Conservation (phyloP, 306 rosid species). For the Myrica gale region DNA sequence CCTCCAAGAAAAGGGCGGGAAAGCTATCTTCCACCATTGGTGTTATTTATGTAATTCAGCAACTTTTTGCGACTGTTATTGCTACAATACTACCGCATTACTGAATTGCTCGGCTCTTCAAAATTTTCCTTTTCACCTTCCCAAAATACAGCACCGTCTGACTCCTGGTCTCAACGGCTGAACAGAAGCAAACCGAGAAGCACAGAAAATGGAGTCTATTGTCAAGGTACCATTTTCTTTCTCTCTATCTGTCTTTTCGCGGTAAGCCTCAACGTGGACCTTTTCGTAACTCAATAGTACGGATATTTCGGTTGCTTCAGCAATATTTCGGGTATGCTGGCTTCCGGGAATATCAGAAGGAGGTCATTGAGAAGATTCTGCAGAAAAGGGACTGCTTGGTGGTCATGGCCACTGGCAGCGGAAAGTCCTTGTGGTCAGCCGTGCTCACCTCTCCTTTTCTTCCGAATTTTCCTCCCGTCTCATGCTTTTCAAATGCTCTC, state of each 20-base stretch:
- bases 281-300: not conserved
- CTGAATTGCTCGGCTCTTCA: not conserved
- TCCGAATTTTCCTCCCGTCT: not conserved
- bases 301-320: conserved; percentile 34
- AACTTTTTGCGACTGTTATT: not conserved
- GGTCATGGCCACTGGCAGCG: conserved; percentile 96
- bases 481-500: not conserved
- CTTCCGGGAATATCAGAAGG: conserved; percentile 71
- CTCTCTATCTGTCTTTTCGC: not conserved
- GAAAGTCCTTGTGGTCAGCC: conserved; percentile 79
- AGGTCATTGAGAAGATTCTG: conserved; percentile 59
- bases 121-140: not conserved
- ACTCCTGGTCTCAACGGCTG: not conserved
- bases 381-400: conserved; percentile 70
- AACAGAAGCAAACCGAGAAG: conserved; percentile 5
- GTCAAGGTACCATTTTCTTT: conserved; percentile 44
- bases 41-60: not conserved
- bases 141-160: not conserved
- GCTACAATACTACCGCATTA: too few relatives aligned
- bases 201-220: conserved; percentile 34
- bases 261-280: not conserved
- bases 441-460: not conserved
- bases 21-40: not conserved
- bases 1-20: not conserved
- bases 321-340: conserved; percentile 61